Percentiles rank a stretch among this genome's conserved stretches.
These are phyloP conservation scores for Leptodermis oblonga DNA, from an alignment of 257 asterid genomes.

Conservation along the genomic window DNA sequence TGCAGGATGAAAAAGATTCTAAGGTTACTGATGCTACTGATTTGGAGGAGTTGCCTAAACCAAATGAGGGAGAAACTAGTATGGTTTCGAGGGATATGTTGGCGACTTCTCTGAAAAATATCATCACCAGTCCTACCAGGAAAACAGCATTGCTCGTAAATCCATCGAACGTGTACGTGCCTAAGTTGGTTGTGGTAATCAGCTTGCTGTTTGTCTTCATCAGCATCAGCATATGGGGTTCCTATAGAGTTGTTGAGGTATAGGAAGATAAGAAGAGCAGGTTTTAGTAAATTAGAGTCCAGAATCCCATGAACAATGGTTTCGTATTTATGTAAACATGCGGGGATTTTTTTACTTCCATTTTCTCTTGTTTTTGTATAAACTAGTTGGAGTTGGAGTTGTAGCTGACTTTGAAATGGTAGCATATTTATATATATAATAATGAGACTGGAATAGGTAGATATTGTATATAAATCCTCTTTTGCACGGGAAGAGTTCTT, in stretches of 20 bases:
- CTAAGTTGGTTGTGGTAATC: constrained; percentile 41
- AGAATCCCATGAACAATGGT: background rate
- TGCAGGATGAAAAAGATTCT: constrained; percentile 48
- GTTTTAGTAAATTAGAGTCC: constrained; percentile 1
- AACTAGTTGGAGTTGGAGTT: constrained; percentile 6
- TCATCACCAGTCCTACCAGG: constrained; percentile 14
- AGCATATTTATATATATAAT: constrained; percentile 4
- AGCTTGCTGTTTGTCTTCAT: constrained; percentile 38
- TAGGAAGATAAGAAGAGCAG: background rate
- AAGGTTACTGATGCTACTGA: constrained; percentile 10
- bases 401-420: background rate
- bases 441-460: background rate
- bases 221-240: constrained; percentile 31
- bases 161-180: constrained; percentile 25
- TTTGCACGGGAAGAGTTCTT: background rate
- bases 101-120: constrained; percentile 12
- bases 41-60: constrained; percentile 17
- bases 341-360: background rate
- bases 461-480: constrained; percentile 10
- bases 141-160: constrained; percentile 14
- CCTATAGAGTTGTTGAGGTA: constrained; percentile 23
- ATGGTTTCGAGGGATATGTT: constrained; percentile 15
- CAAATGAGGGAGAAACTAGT: constrained; percentile 14
- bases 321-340: background rate
- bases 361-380: background rate